Evolutionary conservation across 2,329 filamentous ascomycete genomes (phyloP).

Genomic region (Erysiphe pulchra): DNA sequence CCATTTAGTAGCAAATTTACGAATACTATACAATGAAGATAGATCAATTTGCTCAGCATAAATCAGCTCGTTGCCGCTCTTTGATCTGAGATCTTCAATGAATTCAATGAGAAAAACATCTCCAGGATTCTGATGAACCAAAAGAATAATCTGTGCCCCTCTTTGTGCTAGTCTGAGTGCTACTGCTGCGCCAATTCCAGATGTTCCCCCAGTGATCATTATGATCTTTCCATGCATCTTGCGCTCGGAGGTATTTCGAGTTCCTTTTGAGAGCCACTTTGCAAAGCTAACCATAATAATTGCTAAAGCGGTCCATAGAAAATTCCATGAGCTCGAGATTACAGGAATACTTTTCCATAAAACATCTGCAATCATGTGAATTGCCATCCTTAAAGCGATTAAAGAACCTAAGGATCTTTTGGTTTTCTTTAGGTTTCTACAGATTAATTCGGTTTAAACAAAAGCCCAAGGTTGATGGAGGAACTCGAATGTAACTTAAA

Average conservation of each 20-base stretch:
- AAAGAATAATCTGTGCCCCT: constrained; percentile 73
- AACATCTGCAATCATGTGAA: constrained; percentile 10
- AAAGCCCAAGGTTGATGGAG: too few relatives aligned
- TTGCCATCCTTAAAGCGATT: constrained; percentile 8
- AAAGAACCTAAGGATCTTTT: not conserved
- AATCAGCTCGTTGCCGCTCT: constrained; percentile 62
- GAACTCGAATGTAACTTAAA: too few relatives aligned
- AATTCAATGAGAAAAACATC: constrained; percentile 84
- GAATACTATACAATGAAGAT: constrained; percentile 65
- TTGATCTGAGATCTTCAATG: constrained; percentile 60
- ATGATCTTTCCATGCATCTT: constrained; percentile 84
- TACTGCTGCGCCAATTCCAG: constrained; percentile 63
- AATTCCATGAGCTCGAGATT: constrained; percentile 15
- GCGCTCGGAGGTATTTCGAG: constrained; percentile 47
- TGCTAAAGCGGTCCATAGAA: constrained; percentile 26
- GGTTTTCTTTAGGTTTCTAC: too few relatives aligned
- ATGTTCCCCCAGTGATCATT: constrained; percentile 81
- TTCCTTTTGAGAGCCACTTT: constrained; percentile 59
- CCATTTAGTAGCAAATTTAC: constrained; percentile 89
- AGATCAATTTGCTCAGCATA: constrained; percentile 92
- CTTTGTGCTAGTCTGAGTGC: constrained; percentile 49
- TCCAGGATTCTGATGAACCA: constrained; percentile 56
- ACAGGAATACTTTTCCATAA: constrained; percentile 7
- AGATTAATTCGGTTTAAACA: too few relatives aligned
- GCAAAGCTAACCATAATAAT: constrained; percentile 27